Base-by-base conservation (phyloP, 2,329 filamentous ascomycete species). In the Fusarium clavum region DNA sequence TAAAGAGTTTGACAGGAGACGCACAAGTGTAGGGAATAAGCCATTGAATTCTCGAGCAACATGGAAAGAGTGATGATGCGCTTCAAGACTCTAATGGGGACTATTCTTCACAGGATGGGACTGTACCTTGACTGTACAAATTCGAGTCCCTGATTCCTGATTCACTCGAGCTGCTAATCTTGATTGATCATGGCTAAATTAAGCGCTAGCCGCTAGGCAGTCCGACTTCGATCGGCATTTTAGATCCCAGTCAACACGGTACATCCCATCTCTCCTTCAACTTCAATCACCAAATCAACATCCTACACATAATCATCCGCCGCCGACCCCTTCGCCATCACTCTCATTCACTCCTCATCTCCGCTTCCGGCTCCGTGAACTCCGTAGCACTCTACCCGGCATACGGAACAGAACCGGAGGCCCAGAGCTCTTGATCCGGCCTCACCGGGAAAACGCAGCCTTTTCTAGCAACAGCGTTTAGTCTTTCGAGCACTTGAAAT, bases 171-270 rank as follows among this genome's bases (percentile, higher is more conserved):
- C 30, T 51, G 32, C 52, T 34, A 57, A 46, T 46, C 13, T 66
- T 61, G 68, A 56, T 71, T 71, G 68, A 66, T 70, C 62, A 67
- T 60, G 20, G 30, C 25, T 41, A 46, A 43, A 53, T 24, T 53
- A 53, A 53, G 38, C 53, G 56, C 56, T 64, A 71, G 53, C 55
- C 60, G 57, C 53, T 71, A 55, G 61, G 55, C 32, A 66, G 56
- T 14, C 49, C 49, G 49, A 52, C 45, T 52, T 32, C 32, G 43
- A 65, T 66, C 60, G 48, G 52, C 68, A 58, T 45, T 52, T 51
- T n/a, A 44, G 40, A 57, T 32, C 56, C 57, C 25, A 44, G 53
- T 43, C 44, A 25, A 54, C 34, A 43, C 34, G 38, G 25, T 38
- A 53, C 54, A 47, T 54, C 56, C 57, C 55, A 64, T 55, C 62